phyloP scores from a whole-genome alignment of 257 asterid species.

The Perilla frutescens region DNA sequence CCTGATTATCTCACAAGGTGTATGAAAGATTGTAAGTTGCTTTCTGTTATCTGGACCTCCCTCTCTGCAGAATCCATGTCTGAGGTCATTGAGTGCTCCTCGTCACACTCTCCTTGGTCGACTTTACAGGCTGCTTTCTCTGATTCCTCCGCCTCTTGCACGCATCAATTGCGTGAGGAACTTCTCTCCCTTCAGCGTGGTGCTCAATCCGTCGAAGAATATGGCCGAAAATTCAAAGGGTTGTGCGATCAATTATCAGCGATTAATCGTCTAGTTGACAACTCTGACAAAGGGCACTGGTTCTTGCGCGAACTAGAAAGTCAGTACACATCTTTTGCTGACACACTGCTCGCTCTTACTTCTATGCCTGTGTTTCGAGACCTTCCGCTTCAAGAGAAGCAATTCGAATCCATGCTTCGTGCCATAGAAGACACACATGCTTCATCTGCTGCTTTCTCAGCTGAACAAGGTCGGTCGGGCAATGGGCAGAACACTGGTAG shows the following conservation, averaged over 20 bases:
- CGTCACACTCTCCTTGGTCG: neutral
- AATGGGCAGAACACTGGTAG: no score
- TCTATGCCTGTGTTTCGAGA: neutral
- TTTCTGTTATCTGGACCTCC: no score
- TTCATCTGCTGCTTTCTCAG: no score
- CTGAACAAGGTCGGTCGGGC: no score
- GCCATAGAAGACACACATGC: no score
- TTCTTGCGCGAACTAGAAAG: neutral
- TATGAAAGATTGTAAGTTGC: no score
- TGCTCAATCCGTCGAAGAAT: neutral
- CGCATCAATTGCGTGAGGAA: neutral
- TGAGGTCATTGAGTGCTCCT: no score
- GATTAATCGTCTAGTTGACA: neutral
- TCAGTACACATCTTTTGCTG: neutral
- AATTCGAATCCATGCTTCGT: no score
- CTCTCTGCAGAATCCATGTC: no score
- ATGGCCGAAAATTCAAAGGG: neutral
- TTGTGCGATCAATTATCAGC: conserved; percentile 11
- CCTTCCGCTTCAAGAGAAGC: no score
- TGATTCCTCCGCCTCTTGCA: neutral
- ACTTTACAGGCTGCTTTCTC: neutral
- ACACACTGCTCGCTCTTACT: neutral
- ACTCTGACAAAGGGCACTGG: neutral
- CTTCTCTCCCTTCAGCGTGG: neutral
- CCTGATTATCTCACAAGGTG: no score